These are phyloP conservation scores for Zalerion maritima DNA, from an alignment of 495 filamentous ascomycete genomes.

Conservation along the genomic window DNA sequence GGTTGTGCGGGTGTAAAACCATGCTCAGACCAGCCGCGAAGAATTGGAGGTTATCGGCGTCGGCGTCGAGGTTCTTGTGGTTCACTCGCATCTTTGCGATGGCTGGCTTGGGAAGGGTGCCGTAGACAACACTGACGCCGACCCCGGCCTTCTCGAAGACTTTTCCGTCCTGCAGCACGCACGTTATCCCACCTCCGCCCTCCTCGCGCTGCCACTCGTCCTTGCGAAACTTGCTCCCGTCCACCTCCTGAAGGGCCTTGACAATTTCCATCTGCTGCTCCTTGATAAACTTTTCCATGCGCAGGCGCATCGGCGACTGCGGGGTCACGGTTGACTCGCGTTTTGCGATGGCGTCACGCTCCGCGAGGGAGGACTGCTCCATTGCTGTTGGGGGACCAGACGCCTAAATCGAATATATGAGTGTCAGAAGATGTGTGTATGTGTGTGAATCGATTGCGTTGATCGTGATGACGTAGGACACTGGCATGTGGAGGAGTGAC, in stretches of 20 bases:
- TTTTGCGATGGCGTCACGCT: constrained; percentile 52
- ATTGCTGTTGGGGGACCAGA: too few species aligned
- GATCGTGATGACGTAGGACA: too few species aligned
- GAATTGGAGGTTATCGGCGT: constrained; percentile 58
- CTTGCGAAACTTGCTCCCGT: constrained; percentile 63
- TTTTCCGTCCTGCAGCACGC: constrained; percentile 87
- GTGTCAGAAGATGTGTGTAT: too few species aligned
- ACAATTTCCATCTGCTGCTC: constrained; percentile 81
- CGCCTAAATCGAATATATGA: too few species aligned
- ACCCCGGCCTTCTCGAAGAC: constrained; percentile 98
- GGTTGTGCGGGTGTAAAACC: constrained; percentile 85
- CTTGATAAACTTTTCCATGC: constrained; percentile 93
- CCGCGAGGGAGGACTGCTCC: constrained; percentile 42
- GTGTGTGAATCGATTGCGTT: too few species aligned
- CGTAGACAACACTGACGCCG: constrained; percentile 89
- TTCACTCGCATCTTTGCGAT: constrained; percentile 89
- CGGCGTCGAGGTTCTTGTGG: constrained; percentile 76
- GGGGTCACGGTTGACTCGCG: constrained; percentile 49
- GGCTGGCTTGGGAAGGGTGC: constrained; percentile 72
- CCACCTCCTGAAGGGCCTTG: constrained; percentile 59
- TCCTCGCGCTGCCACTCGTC: constrained; percentile 82
- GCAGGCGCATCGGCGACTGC: constrained; percentile 84
- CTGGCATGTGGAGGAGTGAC: too few species aligned
- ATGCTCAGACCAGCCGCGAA: constrained; percentile 89
- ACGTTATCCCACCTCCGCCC: constrained; percentile 71